Conservation (phyloP, 257 asterid species). For the Solanum clarkiae region DNA sequence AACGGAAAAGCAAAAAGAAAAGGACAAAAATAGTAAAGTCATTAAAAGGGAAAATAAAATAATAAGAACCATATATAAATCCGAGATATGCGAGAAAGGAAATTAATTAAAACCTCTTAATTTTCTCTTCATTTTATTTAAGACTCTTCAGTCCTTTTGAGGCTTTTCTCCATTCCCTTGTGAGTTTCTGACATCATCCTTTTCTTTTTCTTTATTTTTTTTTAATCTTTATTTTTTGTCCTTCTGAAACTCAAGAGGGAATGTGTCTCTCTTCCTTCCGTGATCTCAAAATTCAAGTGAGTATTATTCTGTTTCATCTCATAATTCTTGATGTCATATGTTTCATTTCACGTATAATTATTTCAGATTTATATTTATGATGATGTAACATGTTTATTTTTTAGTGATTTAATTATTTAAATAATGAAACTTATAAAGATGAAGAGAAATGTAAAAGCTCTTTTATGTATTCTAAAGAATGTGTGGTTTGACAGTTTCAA, state of each 20-base stretch:
- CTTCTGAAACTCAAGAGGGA: constrained; percentile 1
- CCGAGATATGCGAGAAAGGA: background rate
- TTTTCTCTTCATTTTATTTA: background rate
- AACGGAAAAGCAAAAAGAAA: background rate
- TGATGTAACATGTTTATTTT: background rate
- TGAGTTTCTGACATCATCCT: background rate
- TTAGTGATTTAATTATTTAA: background rate
- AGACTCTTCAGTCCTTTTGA: background rate
- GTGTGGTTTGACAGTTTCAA: background rate
- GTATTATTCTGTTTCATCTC: background rate
- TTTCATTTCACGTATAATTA: background rate
- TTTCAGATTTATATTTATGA: background rate
- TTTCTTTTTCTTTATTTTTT: background rate
- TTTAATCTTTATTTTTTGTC: background rate
- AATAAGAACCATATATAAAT: background rate
- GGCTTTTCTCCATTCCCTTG: constrained; percentile 1
- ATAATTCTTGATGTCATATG: background rate
- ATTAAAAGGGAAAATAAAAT: background rate
- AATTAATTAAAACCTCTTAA: background rate
- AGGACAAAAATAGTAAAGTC: background rate
- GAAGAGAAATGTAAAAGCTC: background rate
- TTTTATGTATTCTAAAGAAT: background rate
- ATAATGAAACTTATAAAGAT: background rate
- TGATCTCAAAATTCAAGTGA: background rate
- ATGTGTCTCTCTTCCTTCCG: background rate